These are phyloP conservation scores for Thoreauomyces humboldtii DNA, from an alignment of 192 early-diverging fungal species.

Conservation along the genomic window DNA sequence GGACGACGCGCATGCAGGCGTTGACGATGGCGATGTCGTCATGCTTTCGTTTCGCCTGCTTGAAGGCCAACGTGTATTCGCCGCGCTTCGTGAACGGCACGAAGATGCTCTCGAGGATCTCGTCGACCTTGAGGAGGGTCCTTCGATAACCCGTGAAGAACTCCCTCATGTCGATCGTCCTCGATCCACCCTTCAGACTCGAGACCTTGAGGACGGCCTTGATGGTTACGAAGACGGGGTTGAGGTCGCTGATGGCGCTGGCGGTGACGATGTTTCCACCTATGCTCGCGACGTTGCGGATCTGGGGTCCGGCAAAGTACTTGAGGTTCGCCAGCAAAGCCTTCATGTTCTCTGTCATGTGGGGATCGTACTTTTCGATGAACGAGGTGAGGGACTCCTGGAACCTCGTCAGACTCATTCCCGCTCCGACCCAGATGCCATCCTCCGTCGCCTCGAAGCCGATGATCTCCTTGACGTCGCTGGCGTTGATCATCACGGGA, in stretches of 20 bases:
- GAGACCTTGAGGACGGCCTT: slow-evolving; percentile 14
- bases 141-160: slow-evolving; percentile 85
- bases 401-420: slow-evolving; percentile 63
- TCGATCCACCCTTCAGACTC: slow-evolving; percentile 28
- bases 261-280: slow-evolving; percentile 86
- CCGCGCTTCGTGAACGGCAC: slow-evolving; percentile 60
- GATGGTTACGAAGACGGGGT: slow-evolving; percentile 77
- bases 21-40: slow-evolving; percentile 90
- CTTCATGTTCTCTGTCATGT: slow-evolving; percentile 42
- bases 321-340: slow-evolving; percentile 71
- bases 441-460: slow-evolving; percentile 34
- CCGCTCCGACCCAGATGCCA: slow-evolving; percentile 55
- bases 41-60: slow-evolving; percentile 85
- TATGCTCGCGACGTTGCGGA: slow-evolving; percentile 81
- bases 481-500: slow-evolving; percentile 59
- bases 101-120: slow-evolving; percentile 53
- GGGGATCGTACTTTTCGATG: slow-evolving; percentile 4
- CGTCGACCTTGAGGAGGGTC: slow-evolving; percentile 61
- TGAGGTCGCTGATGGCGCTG: slow-evolving; percentile 86
- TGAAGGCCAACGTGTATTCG: slow-evolving; percentile 72
- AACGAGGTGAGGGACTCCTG: slow-evolving; percentile 34
- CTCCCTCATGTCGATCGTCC: slow-evolving; percentile 59
- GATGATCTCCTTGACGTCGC: slow-evolving; percentile 70
- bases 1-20: slow-evolving; percentile 59
- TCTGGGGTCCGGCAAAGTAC: slow-evolving; percentile 82